These are phyloP conservation scores for Euclidium syriacum DNA, from an alignment of 345 rosid species.

Conservation along the genomic window DNA sequence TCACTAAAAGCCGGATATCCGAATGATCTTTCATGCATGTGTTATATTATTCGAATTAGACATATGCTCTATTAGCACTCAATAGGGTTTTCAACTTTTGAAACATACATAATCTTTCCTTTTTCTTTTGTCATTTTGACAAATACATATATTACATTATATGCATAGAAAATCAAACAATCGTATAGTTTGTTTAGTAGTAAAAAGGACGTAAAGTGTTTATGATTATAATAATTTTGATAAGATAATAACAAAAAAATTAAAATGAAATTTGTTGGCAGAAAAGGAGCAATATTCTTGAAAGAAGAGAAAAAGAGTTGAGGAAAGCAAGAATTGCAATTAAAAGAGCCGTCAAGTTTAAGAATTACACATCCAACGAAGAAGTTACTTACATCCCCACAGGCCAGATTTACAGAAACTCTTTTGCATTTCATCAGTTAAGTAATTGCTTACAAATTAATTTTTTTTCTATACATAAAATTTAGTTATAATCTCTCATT, in stretches of 20 bases:
- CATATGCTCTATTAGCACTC: background rate
- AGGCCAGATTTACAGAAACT: constrained; percentile 56
- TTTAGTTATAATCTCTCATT: too few relatives aligned
- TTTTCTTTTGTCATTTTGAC: background rate
- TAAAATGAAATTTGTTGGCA: constrained; percentile 6
- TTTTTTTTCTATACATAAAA: too few relatives aligned
- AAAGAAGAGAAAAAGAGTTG: constrained; percentile 40
- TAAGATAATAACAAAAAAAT: background rate
- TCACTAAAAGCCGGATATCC: too few relatives aligned
- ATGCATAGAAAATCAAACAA: background rate
- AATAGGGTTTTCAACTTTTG: background rate
- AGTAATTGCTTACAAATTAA: too few relatives aligned
- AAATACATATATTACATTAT: background rate
- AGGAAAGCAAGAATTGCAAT: constrained; percentile 39
- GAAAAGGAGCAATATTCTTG: constrained; percentile 24
- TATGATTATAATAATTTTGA: background rate
- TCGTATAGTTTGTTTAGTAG: background rate
- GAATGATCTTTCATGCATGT: constrained; percentile 9
- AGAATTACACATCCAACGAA: constrained; percentile 38
- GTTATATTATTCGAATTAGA: background rate
- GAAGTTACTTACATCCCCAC: constrained; percentile 40
- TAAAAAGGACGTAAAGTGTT: constrained; percentile 3
- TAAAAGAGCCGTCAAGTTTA: constrained; percentile 34
- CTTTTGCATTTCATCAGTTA: constrained; percentile 73
- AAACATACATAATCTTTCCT: background rate